phyloP scores from a whole-genome alignment of 1,284 basidiomycete genomes.

The Cryptococcus sp. region DNA sequence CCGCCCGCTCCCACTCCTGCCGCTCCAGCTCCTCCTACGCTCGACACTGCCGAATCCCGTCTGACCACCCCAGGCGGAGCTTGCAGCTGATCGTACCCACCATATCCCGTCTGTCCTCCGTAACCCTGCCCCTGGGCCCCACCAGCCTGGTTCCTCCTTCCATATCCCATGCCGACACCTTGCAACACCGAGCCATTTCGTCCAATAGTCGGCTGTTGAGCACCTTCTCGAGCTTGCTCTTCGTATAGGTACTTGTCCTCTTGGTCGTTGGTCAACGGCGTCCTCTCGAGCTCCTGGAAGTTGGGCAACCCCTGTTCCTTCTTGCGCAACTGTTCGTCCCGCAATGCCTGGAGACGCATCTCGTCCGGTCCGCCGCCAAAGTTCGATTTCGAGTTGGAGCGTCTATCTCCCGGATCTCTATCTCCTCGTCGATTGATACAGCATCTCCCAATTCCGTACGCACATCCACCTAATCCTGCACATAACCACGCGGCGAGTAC shows the following conservation, averaged over 20 bases:
- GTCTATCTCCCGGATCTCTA: constrained; percentile 21
- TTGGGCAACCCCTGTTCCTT: constrained; percentile 38
- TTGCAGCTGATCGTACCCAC: constrained; percentile 3
- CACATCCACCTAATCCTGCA: constrained; percentile 77
- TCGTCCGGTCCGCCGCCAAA: constrained; percentile 22
- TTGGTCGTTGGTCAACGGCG: constrained; percentile 20
- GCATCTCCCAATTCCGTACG: constrained; percentile 72
- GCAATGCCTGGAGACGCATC: constrained; percentile 35
- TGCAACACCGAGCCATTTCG: constrained; percentile 29
- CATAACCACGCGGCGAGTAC: constrained; percentile 76
- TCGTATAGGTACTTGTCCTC: constrained; percentile 42
- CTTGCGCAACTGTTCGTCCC: constrained; percentile 35
- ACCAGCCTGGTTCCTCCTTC: constrained; percentile 14
- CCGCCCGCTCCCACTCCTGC: constrained; percentile 36
- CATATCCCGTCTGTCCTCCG: constrained; percentile 6
- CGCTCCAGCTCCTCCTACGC: constrained; percentile 23
- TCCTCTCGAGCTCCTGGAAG: constrained; percentile 32
- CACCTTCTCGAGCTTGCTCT: constrained; percentile 10
- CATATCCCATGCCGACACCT: constrained; percentile 39
- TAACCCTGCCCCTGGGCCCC: constrained; percentile 4
- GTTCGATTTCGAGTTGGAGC: constrained; percentile 5
- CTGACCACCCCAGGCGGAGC: constrained; percentile 17
- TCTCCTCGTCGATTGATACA: constrained; percentile 52
- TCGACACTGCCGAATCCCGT: constrained; percentile 9
- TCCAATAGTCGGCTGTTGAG: constrained; percentile 6